Base-by-base conservation (phyloP, 75 land plant genomes). In the Sequoiadendron giganteum region DNA sequence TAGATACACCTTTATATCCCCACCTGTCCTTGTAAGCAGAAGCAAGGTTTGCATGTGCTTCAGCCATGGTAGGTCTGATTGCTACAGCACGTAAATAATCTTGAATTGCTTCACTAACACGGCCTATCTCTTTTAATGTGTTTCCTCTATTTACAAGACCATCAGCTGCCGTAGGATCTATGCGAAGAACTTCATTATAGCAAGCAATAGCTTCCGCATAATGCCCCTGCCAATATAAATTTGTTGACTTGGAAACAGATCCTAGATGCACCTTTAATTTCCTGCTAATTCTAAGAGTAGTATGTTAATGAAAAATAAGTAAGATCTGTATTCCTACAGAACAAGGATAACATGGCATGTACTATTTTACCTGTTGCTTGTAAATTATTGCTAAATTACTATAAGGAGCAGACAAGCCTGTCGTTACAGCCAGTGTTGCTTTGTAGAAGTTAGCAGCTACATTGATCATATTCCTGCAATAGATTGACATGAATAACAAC, bases 11-110 rank as follows among this genome's bases (percentile, higher is more conserved):
- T n/a, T 45, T 76, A 87, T 11, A 39, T 85, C 49, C 21, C 8
- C 40, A 98, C 99, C 99, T 97, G 88, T 98, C 99, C 70, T 98
- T 98, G 87, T 97, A 98, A 55, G 99, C 99, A 49, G 99, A 98
- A 68, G 99, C 99, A 43, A 98, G 87, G 85, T 98, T 98, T 70
- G 99, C 99, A 97, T 98, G 99, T 43, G 97, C 99, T 90, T 98
- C 99, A 83, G 99, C 98, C 99, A 98, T 96, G 73, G 92, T 94
- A 76, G 99, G 99, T 38, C 99, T 88, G 32, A 98, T 92, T 38
- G 85, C 88, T 8, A 98, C 99, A 88, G 99, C 99, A 48, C 94
- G 92, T 21, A 95, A 73, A 88, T 98, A 98, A 86, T 98, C 99
- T 85, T 98, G 99, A 88, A 98, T 97, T 42, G 99, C 99, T 87